Conservation (phyloP, 306 rosid species). For the Pyrus communis region DNA sequence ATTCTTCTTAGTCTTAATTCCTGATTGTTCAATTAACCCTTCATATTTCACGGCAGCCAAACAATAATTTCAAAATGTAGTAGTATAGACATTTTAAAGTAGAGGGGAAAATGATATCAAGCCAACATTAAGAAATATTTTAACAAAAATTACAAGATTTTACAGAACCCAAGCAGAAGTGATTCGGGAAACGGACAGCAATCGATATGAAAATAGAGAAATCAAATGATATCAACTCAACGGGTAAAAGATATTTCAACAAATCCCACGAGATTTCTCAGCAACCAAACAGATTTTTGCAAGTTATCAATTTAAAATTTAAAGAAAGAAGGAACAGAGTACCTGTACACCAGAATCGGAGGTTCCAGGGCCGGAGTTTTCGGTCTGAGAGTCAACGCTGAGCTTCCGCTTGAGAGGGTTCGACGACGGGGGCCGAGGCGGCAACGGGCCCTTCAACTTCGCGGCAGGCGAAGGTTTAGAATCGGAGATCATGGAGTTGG, state of each 20-base stretch:
- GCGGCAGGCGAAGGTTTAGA: slow-evolving; percentile 50
- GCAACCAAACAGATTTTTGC: neutral
- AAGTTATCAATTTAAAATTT: neutral
- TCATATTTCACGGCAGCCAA: neutral
- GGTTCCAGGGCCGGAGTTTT: slow-evolving; percentile 34
- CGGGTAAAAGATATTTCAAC: neutral
- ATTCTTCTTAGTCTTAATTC: neutral
- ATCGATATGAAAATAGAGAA: neutral
- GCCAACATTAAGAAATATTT: neutral
- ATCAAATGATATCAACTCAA: neutral
- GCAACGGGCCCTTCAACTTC: slow-evolving; percentile 68
- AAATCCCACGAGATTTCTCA: neutral
- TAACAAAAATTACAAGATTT: neutral
- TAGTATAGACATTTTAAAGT: neutral
- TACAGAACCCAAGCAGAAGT: neutral
- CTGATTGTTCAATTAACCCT: neutral
- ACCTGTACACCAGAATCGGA: slow-evolving; percentile 97
- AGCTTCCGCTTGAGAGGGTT: slow-evolving; percentile 97
- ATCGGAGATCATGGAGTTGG: slow-evolving; percentile 22
- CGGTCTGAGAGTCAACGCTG: slow-evolving; percentile 34
- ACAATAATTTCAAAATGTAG: neutral
- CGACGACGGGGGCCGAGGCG: slow-evolving; percentile 80
- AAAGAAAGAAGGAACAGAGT: neutral
- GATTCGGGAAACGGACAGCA: neutral
- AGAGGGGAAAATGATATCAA: neutral